Conservation (phyloP, 1,284 basidiomycete genomes). For the Sanghuangporus sanghuang region DNA sequence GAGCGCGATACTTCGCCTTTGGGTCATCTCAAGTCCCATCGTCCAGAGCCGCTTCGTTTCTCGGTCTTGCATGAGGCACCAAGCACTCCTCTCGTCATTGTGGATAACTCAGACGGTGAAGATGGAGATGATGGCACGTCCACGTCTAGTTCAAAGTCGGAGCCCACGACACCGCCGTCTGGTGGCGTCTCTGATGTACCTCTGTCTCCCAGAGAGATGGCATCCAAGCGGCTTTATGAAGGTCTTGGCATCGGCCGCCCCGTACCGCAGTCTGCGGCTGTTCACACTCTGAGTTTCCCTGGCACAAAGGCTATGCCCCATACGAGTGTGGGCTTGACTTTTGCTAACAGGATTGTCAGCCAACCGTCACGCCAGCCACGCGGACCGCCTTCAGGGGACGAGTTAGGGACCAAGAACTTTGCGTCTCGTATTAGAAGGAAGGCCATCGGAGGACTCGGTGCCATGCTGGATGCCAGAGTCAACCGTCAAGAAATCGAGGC, state of each 20-base stretch:
- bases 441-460: conserved; percentile 73
- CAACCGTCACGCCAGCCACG: conserved; percentile 77
- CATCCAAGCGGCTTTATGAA: conserved; percentile 76
- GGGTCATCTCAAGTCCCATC: conserved; percentile 32
- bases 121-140: conserved; percentile 54
- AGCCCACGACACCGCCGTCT: conserved; percentile 69
- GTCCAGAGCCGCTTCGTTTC: conserved; percentile 69
- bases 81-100: conserved; percentile 47
- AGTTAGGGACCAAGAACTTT: conserved; percentile 87
- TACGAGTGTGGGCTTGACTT: conserved; percentile 20
- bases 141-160: conserved; percentile 39
- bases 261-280: conserved; percentile 29
- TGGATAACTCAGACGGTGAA: conserved; percentile 43
- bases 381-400: conserved; percentile 83
- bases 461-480: conserved; percentile 71
- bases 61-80: conserved; percentile 46
- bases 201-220: conserved; percentile 76
- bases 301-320: conserved; percentile 5
- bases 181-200: conserved; percentile 47
- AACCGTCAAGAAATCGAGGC: conserved; percentile 55
- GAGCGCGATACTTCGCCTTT: conserved; percentile 52
- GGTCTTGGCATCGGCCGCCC: conserved; percentile 73
- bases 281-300: conserved; percentile 10
- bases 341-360: conserved; percentile 53
- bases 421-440: conserved; percentile 73